Percentiles rank a stretch among this genome's conserved stretches.
Conservation (phyloP, 805 yeast genomes). For the Starmerella apicola region DNA sequence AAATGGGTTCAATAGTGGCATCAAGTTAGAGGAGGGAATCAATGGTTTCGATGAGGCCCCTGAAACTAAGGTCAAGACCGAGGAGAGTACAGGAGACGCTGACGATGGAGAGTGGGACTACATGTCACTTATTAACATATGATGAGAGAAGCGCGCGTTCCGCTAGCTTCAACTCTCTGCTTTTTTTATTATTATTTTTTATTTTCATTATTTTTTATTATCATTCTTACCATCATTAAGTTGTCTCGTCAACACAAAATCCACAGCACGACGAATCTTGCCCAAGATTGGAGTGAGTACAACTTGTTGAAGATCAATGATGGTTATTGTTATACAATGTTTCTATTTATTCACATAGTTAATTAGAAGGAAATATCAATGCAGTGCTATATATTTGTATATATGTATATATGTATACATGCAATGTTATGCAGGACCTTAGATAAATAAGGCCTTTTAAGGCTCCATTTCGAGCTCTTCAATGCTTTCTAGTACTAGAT, state of each 20-base stretch:
- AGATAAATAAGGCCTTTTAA: neutral
- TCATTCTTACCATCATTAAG: no score
- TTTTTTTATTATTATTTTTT: no score
- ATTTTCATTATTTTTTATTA: no score
- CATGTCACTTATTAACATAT: slow-evolving; percentile 11
- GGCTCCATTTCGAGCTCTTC: slow-evolving; percentile 19
- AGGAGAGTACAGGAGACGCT: neutral
- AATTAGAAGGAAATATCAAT: no score
- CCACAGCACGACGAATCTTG: no score
- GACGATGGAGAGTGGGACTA: slow-evolving; percentile 15
- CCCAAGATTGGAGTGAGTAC: no score
- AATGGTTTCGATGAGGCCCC: neutral
- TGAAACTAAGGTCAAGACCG: neutral
- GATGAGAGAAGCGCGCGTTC: no score
- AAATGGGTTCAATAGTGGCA: no score
- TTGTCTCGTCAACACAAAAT: no score
- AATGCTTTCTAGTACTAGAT: slow-evolving; percentile 19
- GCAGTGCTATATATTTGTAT: neutral
- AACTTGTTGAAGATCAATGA: neutral
- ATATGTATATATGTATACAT: neutral
- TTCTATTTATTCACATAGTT: no score
- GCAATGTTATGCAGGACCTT: neutral
- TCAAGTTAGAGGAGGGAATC: no score
- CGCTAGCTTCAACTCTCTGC: no score
- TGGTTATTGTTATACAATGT: neutral